Base-by-base conservation (phyloP, 768 basidiomycete species). In the Exsudoporus frostii region DNA sequence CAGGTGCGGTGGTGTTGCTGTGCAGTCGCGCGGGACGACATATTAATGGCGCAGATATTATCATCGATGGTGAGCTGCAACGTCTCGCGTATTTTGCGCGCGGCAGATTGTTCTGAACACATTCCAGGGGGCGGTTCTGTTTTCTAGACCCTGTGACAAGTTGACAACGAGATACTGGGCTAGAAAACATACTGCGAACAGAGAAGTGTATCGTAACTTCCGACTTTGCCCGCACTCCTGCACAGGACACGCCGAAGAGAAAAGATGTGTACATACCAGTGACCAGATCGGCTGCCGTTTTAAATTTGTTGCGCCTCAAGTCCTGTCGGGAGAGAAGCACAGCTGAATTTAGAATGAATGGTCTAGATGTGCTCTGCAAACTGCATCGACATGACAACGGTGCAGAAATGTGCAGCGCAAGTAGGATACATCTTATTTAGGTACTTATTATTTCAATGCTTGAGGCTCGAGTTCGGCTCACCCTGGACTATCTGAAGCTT, bases 21-120 rank as follows among this genome's bases (percentile, higher is more conserved):
- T 74, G 73, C 42, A 79, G 75, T 57, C 64, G 64, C 25, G 74
- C 73, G 0, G 77, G 76, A 14, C 65, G 69, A 33, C 78, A 74
- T 56, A 73, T 79, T 27, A 79, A 70, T 19, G 78, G 76, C 4
- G 65, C 67, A 2, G 72, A 77, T 64, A 72, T 77, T 34, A 19
- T 72, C 36, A 64, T 78, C 4, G 76, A 78, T 54, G 76, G 74
- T 77, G 53, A 55, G 67, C 36, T 4, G n/a, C 17, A 29, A 55
- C 48, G 6, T n/a, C 13, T 51, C 32, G 49, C 34, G 29, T 4
- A 46, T 11, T 24, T 27, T 32, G 22, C 17, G 34, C 17, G 25
- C 7, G 15, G 20, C 13, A 34, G 5, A 24, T 15, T 14, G 24
- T 22, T 30, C 39, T 49, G 24, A 46, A 19, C 24, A 17, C 13